Base-by-base conservation (phyloP, 2,329 filamentous ascomycete genomes). In the Endocalyx cinctus region DNA sequence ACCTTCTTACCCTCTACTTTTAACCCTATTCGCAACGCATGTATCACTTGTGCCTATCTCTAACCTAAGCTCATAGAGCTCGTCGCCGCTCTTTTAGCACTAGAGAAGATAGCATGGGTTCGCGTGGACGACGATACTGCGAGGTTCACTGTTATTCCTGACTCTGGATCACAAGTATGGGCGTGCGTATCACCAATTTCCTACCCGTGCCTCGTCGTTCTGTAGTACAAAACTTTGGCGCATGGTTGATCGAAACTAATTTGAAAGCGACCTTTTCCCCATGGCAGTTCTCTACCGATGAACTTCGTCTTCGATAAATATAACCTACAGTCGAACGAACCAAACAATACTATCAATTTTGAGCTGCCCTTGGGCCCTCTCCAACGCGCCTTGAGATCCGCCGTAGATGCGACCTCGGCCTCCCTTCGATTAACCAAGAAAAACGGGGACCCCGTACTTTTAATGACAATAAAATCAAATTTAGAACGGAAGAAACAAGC, bases 141-240 rank as follows among this genome's bases (percentile, higher is more conserved):
- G 36, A 88, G 89, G 48, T 95, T 98, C 65, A 97, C 92, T 39
- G 86, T 97, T 52, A 90, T 97, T 42, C 89, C 92, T 1, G 88
- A 96, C 57, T 83, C 86, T 52, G 90, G 92, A 39, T 94, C 87
- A 7, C 90, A 97, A 70, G 90, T 97, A 34, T 98, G 92, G 92
- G 87, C 88, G 72, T 89, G 72, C 56, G 81, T 79, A 27, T n/a
- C n/a, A n/a, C n/a, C n/a, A n/a, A n/a, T n/a, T n/a, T n/a, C n/a
- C n/a, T n/a, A n/a, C n/a, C n/a, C n/a, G n/a, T n/a, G n/a, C n/a
- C n/a, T n/a, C n/a, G n/a, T n/a, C n/a, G n/a, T n/a, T n/a, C n/a
- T n/a, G n/a, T n/a, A n/a, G n/a, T n/a, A n/a, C n/a, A n/a, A n/a
- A n/a, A n/a, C n/a, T n/a, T n/a, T n/a, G n/a, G n/a, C n/a, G n/a